A percentile compares a stretch with the other conserved stretches of the same genome.
phyloP scores from a whole-genome alignment of 202 grass and related monocot species.

The Carex sylvatica region DNA sequence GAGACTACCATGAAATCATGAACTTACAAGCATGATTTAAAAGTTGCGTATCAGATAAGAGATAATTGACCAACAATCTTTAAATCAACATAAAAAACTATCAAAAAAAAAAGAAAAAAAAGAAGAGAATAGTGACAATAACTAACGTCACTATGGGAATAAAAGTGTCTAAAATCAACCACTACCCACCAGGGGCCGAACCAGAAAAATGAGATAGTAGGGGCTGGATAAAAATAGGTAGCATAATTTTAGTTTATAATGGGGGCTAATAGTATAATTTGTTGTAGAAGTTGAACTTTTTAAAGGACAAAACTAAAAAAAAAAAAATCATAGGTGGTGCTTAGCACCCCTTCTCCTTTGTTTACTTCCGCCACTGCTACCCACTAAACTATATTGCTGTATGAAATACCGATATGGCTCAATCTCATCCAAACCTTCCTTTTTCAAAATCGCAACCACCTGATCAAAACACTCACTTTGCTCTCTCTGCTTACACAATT shows the following conservation, averaged over 20 bases:
- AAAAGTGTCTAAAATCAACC: conserved; percentile 1
- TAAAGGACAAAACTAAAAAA: no score
- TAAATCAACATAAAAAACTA: neutral
- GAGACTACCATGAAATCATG: neutral
- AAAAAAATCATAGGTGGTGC: no score
- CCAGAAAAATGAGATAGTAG: no score
- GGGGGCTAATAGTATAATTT: no score
- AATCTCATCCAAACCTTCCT: conserved; percentile 52
- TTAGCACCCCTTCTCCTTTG: no score
- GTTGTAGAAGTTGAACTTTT: no score
- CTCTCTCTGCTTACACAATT: conserved; percentile 58
- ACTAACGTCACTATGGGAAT: neutral
- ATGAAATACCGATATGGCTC: conserved; percentile 64
- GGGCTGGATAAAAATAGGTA: no score
- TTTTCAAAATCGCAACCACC: conserved; percentile 50
- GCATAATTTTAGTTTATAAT: no score
- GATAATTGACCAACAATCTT: neutral
- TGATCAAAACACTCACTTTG: conserved; percentile 38
- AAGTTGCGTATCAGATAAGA: neutral
- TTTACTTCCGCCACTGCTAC: no score
- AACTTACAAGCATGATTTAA: neutral
- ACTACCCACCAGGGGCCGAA: no score
- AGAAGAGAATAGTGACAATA: neutral
- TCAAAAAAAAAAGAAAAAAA: neutral
- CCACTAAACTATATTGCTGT: conserved; percentile 1